A percentile compares a stretch with the other conserved stretches of the same genome.
Conservation (phyloP, 768 basidiomycete genomes). For the Auriscalpium orientale region DNA sequence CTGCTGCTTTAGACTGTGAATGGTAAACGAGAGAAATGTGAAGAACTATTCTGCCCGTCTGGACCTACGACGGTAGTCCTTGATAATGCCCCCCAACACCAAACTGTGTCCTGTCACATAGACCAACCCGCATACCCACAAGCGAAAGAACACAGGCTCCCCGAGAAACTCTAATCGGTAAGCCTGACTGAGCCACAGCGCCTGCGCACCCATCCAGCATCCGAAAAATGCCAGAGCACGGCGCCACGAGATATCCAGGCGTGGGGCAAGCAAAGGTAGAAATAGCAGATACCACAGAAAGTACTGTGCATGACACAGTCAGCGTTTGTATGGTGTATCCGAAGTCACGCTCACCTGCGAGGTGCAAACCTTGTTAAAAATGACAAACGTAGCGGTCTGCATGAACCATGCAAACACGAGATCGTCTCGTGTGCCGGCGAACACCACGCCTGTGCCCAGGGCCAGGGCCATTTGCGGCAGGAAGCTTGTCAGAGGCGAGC, state of each 20-base stretch:
- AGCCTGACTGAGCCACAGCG: slow-evolving; percentile 84
- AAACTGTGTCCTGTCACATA: slow-evolving; percentile 76
- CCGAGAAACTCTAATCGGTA: slow-evolving; percentile 89
- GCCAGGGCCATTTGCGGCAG: slow-evolving; percentile 74
- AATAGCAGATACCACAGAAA: slow-evolving; percentile 96
- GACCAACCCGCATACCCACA: slow-evolving; percentile 75
- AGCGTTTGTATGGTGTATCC: background rate
- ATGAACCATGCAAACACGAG: slow-evolving; percentile 84
- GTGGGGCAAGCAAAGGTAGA: slow-evolving; percentile 73
- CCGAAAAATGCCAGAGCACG: slow-evolving; percentile 34
- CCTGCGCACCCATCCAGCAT: slow-evolving; percentile 77
- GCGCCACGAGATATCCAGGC: slow-evolving; percentile 42
- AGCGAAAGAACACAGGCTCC: slow-evolving; percentile 54
- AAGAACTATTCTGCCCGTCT: background rate
- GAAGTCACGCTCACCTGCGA: slow-evolving; percentile 60
- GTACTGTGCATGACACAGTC: slow-evolving; percentile 49
- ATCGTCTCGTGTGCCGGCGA: slow-evolving; percentile 50
- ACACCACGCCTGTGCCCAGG: slow-evolving; percentile 63
- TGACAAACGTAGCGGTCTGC: slow-evolving; percentile 85
- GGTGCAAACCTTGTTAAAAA: slow-evolving; percentile 98
- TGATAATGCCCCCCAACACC: slow-evolving; percentile 65
- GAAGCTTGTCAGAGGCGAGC: slow-evolving; percentile 77
- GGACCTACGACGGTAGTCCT: slow-evolving; percentile 27
- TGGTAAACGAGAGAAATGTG: too few species aligned
- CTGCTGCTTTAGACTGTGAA: too few species aligned